Base-by-base conservation (phyloP, 345 rosid genomes). In the Brassica cretica region DNA sequence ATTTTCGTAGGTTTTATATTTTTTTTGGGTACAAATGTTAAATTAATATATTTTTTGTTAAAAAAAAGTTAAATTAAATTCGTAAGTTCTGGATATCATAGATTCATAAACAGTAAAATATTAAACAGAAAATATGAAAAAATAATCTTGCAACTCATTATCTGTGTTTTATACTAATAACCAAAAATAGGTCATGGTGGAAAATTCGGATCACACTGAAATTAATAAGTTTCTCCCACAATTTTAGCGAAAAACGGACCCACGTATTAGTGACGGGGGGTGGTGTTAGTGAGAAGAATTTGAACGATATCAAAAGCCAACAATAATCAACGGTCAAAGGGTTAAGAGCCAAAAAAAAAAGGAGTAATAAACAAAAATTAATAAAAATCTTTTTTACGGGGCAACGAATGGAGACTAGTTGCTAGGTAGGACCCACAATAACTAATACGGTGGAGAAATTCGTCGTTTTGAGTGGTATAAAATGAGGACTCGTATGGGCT, bases 381-480 rank as follows among this genome's bases (percentile, higher is more conserved):
- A 37, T 64, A 0, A 29, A 25, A 24, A 14, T 41, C 49, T 37
- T 46, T 46, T 46, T 46, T 46, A 1, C 55, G 35, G 39, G 58
- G 30, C 33, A 15, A 67, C 19, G 35, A 73, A 53, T 30, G 10
- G 77, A 58, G 70, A 73, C 64, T 70, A 58, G 35, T 71, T 58
- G 37, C 16, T 24, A 1, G 6, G 55, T 63, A 61, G 78, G 78
- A 37, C 78, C 78, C 82, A 79, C 75, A 63, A 18, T 0, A 27
- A 30, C 1, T 0, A 69, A 61, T 55, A 80, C 82, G 79, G 64
- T 33, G 63, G 32, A 80, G 64, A 49, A 19, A 12, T 0, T 59
- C 68, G 73, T 75, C 79, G 79, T 75, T 80, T 80, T 37, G 0
- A 64, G 76, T 64, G 64, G 69, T 75, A 75, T 80, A 80, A 80